phyloP scores from a whole-genome alignment of 768 basidiomycete species.

The Hygrocybe punicea region DNA sequence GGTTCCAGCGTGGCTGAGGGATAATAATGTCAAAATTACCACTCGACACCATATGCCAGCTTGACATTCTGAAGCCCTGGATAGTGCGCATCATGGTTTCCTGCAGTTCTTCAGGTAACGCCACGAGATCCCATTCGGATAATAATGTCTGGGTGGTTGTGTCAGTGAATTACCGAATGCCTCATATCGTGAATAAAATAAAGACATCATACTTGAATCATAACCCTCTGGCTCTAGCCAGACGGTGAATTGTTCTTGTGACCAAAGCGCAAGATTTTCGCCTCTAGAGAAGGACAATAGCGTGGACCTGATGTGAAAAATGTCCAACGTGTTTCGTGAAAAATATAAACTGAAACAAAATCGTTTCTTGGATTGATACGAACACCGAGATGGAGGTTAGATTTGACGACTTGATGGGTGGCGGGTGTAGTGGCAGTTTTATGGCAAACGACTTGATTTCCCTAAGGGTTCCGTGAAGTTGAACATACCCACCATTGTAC shows the following conservation, averaged over 20 bases:
- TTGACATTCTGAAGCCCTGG: slow-evolving; percentile 81
- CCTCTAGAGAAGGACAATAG: slow-evolving; percentile 88
- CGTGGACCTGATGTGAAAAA: slow-evolving; percentile 58
- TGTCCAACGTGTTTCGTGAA: not conserved
- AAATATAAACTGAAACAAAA: not conserved
- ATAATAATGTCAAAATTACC: slow-evolving; percentile 26
- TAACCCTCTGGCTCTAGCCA: slow-evolving; percentile 95
- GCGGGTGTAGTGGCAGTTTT: slow-evolving; percentile 66
- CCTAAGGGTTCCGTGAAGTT: slow-evolving; percentile 35
- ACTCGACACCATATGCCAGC: slow-evolving; percentile 93
- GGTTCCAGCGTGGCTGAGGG: slow-evolving; percentile 80
- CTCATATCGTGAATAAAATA: too few species aligned
- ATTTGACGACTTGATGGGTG: slow-evolving; percentile 73
- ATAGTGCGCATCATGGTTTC: slow-evolving; percentile 80
- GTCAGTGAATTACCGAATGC: too few species aligned
- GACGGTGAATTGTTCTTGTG: slow-evolving; percentile 62
- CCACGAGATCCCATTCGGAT: slow-evolving; percentile 87
- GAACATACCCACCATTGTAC: not conserved
- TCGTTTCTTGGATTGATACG: slow-evolving; percentile 90
- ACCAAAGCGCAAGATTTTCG: slow-evolving; percentile 78
- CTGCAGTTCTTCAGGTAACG: slow-evolving; percentile 86
- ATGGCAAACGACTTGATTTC: slow-evolving; percentile 70
- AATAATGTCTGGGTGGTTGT: slow-evolving; percentile 56
- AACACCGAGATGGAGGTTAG: slow-evolving; percentile 72
- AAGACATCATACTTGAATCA: slow-evolving; percentile 58